phyloP scores from a whole-genome alignment of 192 early-diverging fungal genomes.

The Chytriomyces confervae region DNA sequence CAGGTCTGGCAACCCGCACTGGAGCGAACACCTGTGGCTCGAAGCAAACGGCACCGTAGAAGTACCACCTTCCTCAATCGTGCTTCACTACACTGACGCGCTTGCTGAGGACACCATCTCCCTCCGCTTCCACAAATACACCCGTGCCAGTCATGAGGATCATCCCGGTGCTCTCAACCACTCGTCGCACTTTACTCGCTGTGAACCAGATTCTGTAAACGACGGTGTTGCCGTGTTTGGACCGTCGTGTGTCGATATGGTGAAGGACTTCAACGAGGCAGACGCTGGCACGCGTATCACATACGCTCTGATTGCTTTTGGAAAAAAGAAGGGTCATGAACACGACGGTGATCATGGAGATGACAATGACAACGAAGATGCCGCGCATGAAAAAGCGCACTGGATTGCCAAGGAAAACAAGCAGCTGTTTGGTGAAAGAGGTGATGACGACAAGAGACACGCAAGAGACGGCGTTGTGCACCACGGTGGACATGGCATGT shows the following conservation, averaged over 20 bases:
- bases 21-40: not conserved
- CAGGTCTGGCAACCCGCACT: not conserved
- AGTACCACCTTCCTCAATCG: not conserved
- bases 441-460: not conserved
- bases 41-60: not conserved
- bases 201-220: not conserved
- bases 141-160: too few relatives aligned
- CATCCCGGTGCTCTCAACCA: not conserved
- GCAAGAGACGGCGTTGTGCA: not conserved
- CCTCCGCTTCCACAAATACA: slow-evolving; percentile 2
- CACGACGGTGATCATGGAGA: not conserved
- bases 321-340: slow-evolving; percentile 1
- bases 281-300: not conserved
- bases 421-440: not conserved
- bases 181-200: slow-evolving; percentile 6
- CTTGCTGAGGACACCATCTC: not conserved
- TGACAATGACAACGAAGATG: not conserved
- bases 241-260: slow-evolving; percentile 6
- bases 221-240: slow-evolving; percentile 25
- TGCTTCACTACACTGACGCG: not conserved
- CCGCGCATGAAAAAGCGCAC: not conserved
- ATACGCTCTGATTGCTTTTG: slow-evolving; percentile 23
- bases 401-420: not conserved
- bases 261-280: not conserved
- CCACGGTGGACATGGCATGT: not conserved